These are phyloP conservation scores for Cystobasidium tubakii DNA, from an alignment of 768 basidiomycete species.

Conservation along the genomic window DNA sequence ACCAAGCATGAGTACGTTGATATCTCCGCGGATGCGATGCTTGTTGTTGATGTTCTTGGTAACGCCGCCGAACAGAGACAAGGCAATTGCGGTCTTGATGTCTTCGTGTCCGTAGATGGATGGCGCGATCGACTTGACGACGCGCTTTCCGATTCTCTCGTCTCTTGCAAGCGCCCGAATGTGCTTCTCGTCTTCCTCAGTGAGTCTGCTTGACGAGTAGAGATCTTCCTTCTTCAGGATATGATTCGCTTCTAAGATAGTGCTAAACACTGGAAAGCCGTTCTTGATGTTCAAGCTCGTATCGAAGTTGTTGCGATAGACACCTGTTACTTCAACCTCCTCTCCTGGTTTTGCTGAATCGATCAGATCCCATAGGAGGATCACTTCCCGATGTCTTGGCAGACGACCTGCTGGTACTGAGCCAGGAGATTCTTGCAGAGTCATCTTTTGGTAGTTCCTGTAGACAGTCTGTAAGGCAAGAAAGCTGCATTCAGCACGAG, in stretches of 20 bases:
- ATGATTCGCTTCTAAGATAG: conserved; percentile 95
- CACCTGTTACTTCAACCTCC: conserved; percentile 95
- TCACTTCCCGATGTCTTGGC: conserved; percentile 91
- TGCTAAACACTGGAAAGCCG: conserved; percentile 98
- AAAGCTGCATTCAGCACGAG: too few species aligned
- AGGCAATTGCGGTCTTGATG: conserved; percentile 93
- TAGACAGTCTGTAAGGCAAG: conserved; percentile 74
- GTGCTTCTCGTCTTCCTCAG: conserved; percentile 91
- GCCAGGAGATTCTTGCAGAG: conserved; percentile 93
- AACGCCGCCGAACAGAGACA: conserved; percentile 90
- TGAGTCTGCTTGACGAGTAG: conserved; percentile 94
- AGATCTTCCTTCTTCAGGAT: conserved; percentile 98
- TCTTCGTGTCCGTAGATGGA: conserved; percentile 99
- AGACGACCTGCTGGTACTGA: conserved; percentile 95
- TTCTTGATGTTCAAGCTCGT: conserved; percentile 97
- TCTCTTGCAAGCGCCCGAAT: conserved; percentile 82
- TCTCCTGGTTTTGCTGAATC: conserved; percentile 98
- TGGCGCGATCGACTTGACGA: conserved; percentile 96
- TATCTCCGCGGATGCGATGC: conserved; percentile 92
- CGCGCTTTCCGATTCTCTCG: conserved; percentile 90
- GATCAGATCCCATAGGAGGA: conserved; percentile 95
- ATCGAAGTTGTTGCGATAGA: conserved; percentile 98
- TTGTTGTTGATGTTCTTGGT: conserved; percentile 95
- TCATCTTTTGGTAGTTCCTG: conserved; percentile 98
- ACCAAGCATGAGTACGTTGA: conserved; percentile 90